Evolutionary conservation across 1,139 yeast genomes (phyloP).

Genomic region (Protomyces pachydermus): DNA sequence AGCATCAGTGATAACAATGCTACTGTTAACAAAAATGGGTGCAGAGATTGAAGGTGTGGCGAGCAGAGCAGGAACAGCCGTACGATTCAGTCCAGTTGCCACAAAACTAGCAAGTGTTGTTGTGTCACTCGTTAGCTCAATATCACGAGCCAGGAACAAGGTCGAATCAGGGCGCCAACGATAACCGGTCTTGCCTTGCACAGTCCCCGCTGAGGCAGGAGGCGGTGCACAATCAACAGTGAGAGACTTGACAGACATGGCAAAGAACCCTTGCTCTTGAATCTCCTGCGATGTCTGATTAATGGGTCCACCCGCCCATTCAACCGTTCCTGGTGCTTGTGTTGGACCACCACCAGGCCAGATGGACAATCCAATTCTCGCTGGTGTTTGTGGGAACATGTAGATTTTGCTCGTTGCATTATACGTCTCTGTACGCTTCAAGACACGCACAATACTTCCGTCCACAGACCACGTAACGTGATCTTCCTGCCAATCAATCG

Average conservation of each 20-base stretch:
- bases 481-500: constrained; percentile 78
- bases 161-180: neutral
- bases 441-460: constrained; percentile 64
- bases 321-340: constrained; percentile 68
- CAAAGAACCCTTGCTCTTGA: constrained; percentile 68
- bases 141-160: neutral
- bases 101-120: neutral
- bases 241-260: constrained; percentile 57
- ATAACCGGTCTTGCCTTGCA: neutral
- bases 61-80: no score
- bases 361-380: constrained; percentile 73
- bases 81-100: neutral
- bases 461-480: constrained; percentile 67
- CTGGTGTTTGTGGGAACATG: constrained; percentile 80
- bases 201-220: constrained; percentile 44
- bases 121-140: neutral
- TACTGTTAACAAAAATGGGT: no score
- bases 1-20: no score
- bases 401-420: constrained; percentile 58
- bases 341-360: constrained; percentile 85
- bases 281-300: constrained; percentile 79
- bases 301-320: constrained; percentile 89
- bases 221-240: constrained; percentile 64
- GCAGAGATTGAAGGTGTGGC: no score
- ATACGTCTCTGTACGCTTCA: constrained; percentile 60